These are phyloP conservation scores for Tilletia walkeri DNA, from an alignment of 1,284 basidiomycete genomes.

Conservation along the genomic window DNA sequence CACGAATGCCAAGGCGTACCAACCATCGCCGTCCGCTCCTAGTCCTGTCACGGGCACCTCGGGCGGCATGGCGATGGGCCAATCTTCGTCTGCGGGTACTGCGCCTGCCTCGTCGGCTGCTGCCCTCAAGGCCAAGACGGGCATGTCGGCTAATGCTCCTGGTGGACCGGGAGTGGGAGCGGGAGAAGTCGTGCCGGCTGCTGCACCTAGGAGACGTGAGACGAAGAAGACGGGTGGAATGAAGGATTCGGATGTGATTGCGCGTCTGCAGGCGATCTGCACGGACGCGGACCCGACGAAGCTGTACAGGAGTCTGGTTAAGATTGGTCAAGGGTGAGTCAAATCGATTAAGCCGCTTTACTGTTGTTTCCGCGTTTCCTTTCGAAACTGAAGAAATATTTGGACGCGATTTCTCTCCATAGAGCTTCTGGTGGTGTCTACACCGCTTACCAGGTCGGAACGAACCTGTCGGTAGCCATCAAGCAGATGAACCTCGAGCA, in stretches of 20 bases:
- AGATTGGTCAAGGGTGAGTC: conserved; percentile 85
- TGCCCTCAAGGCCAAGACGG: conserved; percentile 24
- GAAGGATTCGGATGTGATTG: conserved; percentile 85
- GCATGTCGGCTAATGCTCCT: conserved; percentile 21
- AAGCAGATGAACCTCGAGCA: conserved; percentile 99
- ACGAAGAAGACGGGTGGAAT: conserved; percentile 64
- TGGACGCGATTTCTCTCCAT: conserved; percentile 20
- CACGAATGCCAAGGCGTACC: conserved; percentile 4
- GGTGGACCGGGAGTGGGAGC: conserved; percentile 23
- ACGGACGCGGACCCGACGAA: conserved; percentile 95
- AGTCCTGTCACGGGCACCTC: not conserved
- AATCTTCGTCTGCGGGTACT: conserved; percentile 9
- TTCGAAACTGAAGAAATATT: not conserved
- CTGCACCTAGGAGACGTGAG: conserved; percentile 78
- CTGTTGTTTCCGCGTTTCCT: conserved; percentile 19
- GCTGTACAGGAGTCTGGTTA: conserved; percentile 85
- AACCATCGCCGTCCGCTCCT: not conserved
- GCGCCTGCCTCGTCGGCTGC: conserved; percentile 20
- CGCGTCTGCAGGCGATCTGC: conserved; percentile 86
- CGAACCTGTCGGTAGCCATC: conserved; percentile 91
- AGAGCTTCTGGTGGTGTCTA: conserved; percentile 97
- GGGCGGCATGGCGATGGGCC: not conserved
- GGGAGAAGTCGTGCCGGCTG: conserved; percentile 41
- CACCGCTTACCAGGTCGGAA: conserved; percentile 93
- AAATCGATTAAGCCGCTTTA: too few species aligned